Evolutionary conservation across 1,139 yeast species (phyloP).

Genomic region (Candida frijolesensis): DNA sequence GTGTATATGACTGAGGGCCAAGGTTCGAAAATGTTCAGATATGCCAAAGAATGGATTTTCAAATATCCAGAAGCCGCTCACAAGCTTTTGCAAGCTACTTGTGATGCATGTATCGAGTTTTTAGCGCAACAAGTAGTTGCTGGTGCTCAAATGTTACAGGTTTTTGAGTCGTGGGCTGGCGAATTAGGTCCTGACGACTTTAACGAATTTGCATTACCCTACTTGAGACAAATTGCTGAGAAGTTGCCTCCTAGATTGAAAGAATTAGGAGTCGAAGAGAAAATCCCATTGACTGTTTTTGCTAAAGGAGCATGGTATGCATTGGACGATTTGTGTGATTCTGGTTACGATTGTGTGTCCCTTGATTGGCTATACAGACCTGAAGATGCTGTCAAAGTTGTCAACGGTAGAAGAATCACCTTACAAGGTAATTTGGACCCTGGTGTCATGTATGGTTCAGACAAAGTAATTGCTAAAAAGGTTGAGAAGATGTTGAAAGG

Average conservation of each 20-base stretch:
- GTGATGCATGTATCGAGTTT: constrained; percentile 90
- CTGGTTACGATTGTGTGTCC: constrained; percentile 88
- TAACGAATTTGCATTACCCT: constrained; percentile 85
- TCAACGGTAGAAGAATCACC: constrained; percentile 73
- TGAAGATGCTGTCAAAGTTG: constrained; percentile 77
- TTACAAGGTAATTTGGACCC: constrained; percentile 97
- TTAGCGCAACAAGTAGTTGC: constrained; percentile 94
- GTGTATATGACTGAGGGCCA: constrained; percentile 99
- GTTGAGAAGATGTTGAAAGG: constrained; percentile 87
- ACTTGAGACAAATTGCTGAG: constrained; percentile 72
- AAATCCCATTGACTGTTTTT: constrained; percentile 85
- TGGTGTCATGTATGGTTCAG: constrained; percentile 88
- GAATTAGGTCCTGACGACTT: constrained; percentile 92
- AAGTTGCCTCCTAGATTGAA: constrained; percentile 68
- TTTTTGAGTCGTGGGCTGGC: constrained; percentile 98
- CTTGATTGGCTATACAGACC: constrained; percentile 93
- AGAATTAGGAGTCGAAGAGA: constrained; percentile 70
- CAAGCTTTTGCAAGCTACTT: constrained; percentile 69
- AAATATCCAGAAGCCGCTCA: constrained; percentile 75
- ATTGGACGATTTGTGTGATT: constrained; percentile 75
- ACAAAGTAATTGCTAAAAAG: constrained; percentile 75
- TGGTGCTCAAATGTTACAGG: constrained; percentile 97
- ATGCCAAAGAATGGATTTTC: constrained; percentile 91
- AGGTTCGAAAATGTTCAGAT: constrained; percentile 88
- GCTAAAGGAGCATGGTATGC: constrained; percentile 99